Base-by-base conservation (phyloP, 306 rosid genomes). In the Cicer yamashitae region DNA sequence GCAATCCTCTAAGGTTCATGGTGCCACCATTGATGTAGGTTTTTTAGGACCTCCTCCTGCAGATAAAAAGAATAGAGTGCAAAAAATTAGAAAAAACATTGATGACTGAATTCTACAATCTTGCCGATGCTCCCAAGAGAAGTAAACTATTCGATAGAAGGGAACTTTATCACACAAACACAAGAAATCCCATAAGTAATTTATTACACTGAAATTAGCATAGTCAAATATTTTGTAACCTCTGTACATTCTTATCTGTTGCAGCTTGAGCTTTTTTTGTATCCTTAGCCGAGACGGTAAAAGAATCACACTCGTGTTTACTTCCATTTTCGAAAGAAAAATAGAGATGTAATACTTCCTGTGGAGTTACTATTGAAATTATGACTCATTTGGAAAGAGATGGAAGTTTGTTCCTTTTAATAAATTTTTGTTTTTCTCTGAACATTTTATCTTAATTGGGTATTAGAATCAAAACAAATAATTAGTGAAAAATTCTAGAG, bases 31-130 rank as follows among this genome's bases (percentile, higher is more conserved):
- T 22, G 87, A 94, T 73, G 34, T 83, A 63, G 76, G 83, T 39
- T 73, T 71, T 18, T 82, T 92, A 74, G 98, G 99, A 41, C 83
- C 90, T 65, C 93, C 92, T 20, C 96, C 96, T 39, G 83, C 60
- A 0, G 93, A 92, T 56, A 82, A 71, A 75, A 84, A 70, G 67
- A 83, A 73, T 65, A 84, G 50, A 46, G 73, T 70, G 70, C 37
- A 30, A 30, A 83, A 81, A 41, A 61, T 65, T 61, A 67, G 79
- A 76, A 87, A 81, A 72, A 53, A 48, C 73, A 12, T 57, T 76
- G 77, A 83, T 76, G 77, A 81, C 78, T 67, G 86, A 85, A 47
- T 79, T 86, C 75, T 68, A 54, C 84, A 65, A 57, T 67, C 57
- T 82, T 73, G 84, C 88, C 14, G 82, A 77, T 56, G 84, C 80